A percentile compares a stretch with the other conserved stretches of the same genome.
phyloP scores from a whole-genome alignment of 1,139 yeast genomes.

The Geotrichum restrictum region DNA sequence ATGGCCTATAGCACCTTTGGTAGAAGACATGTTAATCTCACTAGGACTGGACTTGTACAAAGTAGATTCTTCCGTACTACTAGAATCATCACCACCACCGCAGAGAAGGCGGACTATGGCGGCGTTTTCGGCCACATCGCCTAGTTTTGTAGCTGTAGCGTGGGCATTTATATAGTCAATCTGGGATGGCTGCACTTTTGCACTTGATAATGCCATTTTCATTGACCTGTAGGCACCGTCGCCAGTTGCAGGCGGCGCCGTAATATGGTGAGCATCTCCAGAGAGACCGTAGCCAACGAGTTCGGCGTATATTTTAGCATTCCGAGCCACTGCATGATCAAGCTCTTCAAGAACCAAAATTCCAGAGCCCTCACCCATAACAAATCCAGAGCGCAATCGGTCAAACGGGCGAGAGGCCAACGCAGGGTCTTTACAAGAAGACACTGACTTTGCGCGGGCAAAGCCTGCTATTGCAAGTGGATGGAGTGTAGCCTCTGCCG shows the following conservation, averaged over 20 bases:
- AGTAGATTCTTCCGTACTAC: conserved; percentile 22
- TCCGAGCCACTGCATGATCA: conserved; percentile 68
- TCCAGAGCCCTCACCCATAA: conserved; percentile 91
- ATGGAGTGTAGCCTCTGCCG: conserved; percentile 82
- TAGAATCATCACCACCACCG: conserved; percentile 33
- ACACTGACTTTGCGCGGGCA: conserved; percentile 80
- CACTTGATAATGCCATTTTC: conserved; percentile 63
- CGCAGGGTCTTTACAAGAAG: conserved; percentile 60
- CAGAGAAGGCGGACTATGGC: conserved; percentile 60
- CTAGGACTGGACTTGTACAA: conserved; percentile 19
- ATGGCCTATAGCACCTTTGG: conserved; percentile 92
- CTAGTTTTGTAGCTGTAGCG: conserved; percentile 88
- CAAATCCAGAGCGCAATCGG: conserved; percentile 73
- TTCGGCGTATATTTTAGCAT: conserved; percentile 67
- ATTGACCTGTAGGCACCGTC: conserved; percentile 82
- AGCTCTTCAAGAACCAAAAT: conserved; percentile 69
- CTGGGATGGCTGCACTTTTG: conserved; percentile 44
- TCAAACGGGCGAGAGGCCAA: conserved; percentile 89
- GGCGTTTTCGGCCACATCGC: conserved; percentile 80
- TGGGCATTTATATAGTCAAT: conserved; percentile 89
- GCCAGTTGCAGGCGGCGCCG: conserved; percentile 83
- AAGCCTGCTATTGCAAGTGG: conserved; percentile 90
- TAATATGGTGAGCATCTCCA: conserved; percentile 90
- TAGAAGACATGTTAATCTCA: conserved; percentile 59
- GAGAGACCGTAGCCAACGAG: conserved; percentile 82